Percentiles rank a stretch among this genome's conserved stretches.
Conservation (phyloP, 345 rosid species). For the Carallia pectinifolia region DNA sequence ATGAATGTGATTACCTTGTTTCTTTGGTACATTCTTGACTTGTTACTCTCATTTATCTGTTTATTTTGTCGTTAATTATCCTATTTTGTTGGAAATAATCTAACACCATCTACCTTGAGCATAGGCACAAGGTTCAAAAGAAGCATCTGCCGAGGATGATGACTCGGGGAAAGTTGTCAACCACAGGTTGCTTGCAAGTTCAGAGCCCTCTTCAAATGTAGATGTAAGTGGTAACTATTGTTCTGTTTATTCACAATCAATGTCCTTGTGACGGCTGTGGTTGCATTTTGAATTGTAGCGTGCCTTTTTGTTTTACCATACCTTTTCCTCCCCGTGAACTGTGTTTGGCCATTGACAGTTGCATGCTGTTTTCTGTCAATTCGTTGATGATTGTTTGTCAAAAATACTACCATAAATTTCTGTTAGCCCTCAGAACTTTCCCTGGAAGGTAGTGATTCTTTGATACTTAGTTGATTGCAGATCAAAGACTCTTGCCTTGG, state of each 20-base stretch:
- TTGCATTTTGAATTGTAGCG: not conserved
- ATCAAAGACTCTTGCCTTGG: no score
- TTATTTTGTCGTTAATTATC: not conserved
- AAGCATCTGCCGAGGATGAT: conserved; percentile 18
- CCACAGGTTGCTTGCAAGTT: conserved; percentile 34
- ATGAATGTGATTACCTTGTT: conserved; percentile 77
- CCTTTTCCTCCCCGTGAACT: not conserved
- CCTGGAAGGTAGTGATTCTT: no score
- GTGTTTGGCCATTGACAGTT: not conserved
- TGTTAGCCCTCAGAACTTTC: no score
- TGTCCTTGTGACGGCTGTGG: not conserved
- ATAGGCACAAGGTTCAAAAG: conserved; percentile 38
- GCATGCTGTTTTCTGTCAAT: not conserved
- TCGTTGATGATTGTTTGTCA: not conserved
- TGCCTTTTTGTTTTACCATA: not conserved
- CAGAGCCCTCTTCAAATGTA: conserved; percentile 30
- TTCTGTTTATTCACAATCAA: not conserved
- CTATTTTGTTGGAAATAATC: conserved; percentile 6
- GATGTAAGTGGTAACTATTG: conserved; percentile 37
- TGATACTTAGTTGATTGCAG: no score
- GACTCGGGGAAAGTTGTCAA: conserved; percentile 24
- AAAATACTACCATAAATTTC: no score
- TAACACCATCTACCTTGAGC: conserved; percentile 12
- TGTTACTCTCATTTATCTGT: not conserved
- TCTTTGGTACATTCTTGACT: conserved; percentile 48